Base-by-base conservation (phyloP, 202 grass and related monocot genomes). In the Carex arenaria region DNA sequence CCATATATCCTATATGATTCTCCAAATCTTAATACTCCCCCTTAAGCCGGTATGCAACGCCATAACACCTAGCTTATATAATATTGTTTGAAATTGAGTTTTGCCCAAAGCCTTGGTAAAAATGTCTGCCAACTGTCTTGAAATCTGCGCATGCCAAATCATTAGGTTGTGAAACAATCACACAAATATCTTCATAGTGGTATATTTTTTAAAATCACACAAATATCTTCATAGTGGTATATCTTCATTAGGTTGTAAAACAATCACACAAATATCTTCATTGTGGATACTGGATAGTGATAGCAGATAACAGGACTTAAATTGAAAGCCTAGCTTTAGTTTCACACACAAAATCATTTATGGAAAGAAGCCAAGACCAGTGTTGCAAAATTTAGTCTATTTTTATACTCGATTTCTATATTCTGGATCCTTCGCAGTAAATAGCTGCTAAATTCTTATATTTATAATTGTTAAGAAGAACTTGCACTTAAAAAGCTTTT, bases 91-190 rank as follows among this genome's bases (percentile, higher is more conserved):
- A n/a, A n/a, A n/a, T n/a, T n/a, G n/a, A n/a, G n/a, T n/a, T n/a
- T n/a, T n/a, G n/a, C n/a, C n/a, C n/a, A n/a, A n/a, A n/a, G n/a
- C n/a, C n/a, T n/a, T n/a, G n/a, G n/a, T n/a, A n/a, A n/a, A n/a
- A n/a, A n/a, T n/a, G n/a, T n/a, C n/a, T n/a, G n/a, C n/a, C n/a
- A n/a, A n/a, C n/a, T n/a, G n/a, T n/a, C n/a, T n/a, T n/a, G n/a
- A 98, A 87, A 86, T 98, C 94, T 93, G 87, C 17, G 63, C 31
- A 76, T 76, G 51, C 15, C 51, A 76, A 55, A 18, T 26, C 51
- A 76, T 76, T 34, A 56, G 52, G 23, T 76, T 57, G 51, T 76
- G 18, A 56, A 31, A 56, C 51, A 76, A 56, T 34, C 23, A 22
- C 17, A 51, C 13, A 26, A 26, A 26, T 26, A 32, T 32, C 72